Base-by-base conservation (phyloP, 2,329 filamentous ascomycete species). In the Botrytis pseudocinerea region DNA sequence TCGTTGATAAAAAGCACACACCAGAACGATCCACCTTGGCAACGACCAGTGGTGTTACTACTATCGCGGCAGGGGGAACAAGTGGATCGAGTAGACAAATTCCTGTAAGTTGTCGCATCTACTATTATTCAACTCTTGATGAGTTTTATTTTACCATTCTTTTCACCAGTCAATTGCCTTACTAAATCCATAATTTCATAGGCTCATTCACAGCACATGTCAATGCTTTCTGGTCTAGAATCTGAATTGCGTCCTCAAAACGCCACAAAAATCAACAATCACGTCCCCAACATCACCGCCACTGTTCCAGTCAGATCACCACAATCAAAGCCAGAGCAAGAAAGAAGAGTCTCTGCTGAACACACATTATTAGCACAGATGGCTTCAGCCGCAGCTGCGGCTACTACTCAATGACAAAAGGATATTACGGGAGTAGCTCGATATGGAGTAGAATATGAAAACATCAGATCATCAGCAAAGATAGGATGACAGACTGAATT, bases 351-450 rank as follows among this genome's bases (percentile, higher is more conserved):
- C 25, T 61, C 70, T 20, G 54, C 54, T 16, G 70, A 72, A 42
- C 70, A 72, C 51, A 48, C 70, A 28, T 40, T 72, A 20, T 42
- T 72, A 32, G 51, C 70, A 38, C 63, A 77, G 38, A 78, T 78
- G 74, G 77, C 77, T 63, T 74, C 77, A 18, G 77, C 77, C 18
- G 77, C 76, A 8, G 73, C 76, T 6, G 74, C 75, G 2, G 73
- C 73, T 12, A 69, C 73, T 22, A 65, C 64, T 40, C 65, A 57
- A 63, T 70, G 40, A 63, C 8, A 12, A 10, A 59, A 18, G 25
- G 35, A 42, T 69, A 25, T 69, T 25, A 28, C 2, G 7, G 28
- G 32, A 35, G 48, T 35, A 46, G 28, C 28, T 48, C 0, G 14
- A 62, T 18, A n/a, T 62, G 35, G 5, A 18, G 6, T 57, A 57